Conservation (phyloP, 1,284 basidiomycete species). For the Tausonia pullulans region DNA sequence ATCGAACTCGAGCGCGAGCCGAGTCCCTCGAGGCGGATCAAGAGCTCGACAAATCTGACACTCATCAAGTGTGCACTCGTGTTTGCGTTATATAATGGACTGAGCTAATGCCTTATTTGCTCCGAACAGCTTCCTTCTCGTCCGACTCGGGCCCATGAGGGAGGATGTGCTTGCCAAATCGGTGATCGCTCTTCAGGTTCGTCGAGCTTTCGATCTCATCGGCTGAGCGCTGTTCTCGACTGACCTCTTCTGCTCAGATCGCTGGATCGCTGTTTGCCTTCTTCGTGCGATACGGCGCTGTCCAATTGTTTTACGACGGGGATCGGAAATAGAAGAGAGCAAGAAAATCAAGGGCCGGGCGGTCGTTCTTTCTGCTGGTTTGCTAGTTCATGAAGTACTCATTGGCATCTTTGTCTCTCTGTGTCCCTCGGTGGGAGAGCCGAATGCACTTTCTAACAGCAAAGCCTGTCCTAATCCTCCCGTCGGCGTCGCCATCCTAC, state of each 20-base stretch:
- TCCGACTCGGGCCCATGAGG: constrained; percentile 64
- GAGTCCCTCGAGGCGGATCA: constrained; percentile 39
- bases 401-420: too few species aligned
- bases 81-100: background rate
- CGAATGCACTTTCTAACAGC: too few species aligned
- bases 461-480: too few species aligned
- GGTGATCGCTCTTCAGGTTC: constrained; percentile 60
- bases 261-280: constrained; percentile 67
- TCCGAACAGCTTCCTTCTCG: constrained; percentile 45
- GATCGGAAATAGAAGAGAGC: constrained; percentile 51
- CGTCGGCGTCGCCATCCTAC: too few species aligned
- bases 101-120: background rate
- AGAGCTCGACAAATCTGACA: constrained; percentile 71
- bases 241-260: constrained; percentile 42
- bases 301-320: constrained; percentile 76
- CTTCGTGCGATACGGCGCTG: constrained; percentile 71
- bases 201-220: background rate
- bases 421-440: too few species aligned
- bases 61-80: constrained; percentile 50
- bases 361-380: too few species aligned
- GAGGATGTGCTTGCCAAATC: constrained; percentile 63
- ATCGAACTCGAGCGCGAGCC: constrained; percentile 53
- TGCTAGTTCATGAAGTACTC: too few species aligned
- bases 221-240: constrained; percentile 61
- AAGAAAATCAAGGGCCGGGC: background rate